These are phyloP conservation scores for Hordeum marinum DNA, from an alignment of 176 grass and related monocot genomes.

Conservation along the genomic window DNA sequence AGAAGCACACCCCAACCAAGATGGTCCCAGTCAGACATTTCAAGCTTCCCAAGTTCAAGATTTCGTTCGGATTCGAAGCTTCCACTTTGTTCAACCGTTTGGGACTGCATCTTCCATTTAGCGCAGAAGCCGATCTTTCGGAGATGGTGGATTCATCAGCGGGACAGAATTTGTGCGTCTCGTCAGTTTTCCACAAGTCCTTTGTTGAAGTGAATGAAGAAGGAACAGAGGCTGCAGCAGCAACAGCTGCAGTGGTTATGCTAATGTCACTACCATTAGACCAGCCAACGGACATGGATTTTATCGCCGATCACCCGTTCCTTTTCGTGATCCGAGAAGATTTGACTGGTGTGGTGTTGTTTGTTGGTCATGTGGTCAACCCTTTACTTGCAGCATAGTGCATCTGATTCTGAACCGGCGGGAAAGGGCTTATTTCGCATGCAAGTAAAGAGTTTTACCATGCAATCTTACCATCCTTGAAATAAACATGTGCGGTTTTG, in stretches of 20 bases:
- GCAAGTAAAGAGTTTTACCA: neutral
- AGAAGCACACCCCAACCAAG: neutral
- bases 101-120: neutral
- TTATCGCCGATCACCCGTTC: neutral
- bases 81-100: neutral
- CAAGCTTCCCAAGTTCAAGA: conserved; percentile 3
- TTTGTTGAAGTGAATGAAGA: neutral
- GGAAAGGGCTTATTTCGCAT: neutral
- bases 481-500: neutral
- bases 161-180: neutral
- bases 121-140: neutral
- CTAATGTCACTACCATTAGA: neutral
- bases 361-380: neutral
- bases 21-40: neutral
- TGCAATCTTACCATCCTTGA: neutral
- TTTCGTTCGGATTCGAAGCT: neutral
- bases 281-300: neutral
- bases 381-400: neutral
- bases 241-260: neutral
- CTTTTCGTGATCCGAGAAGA: conserved; percentile 4
- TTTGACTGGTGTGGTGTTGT: neutral
- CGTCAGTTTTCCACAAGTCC: neutral
- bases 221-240: neutral
- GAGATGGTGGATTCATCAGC: neutral
- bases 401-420: neutral